These are phyloP conservation scores for Naumovozyma castellii DNA, from an alignment of 805 yeast species.

Conservation along the genomic window DNA sequence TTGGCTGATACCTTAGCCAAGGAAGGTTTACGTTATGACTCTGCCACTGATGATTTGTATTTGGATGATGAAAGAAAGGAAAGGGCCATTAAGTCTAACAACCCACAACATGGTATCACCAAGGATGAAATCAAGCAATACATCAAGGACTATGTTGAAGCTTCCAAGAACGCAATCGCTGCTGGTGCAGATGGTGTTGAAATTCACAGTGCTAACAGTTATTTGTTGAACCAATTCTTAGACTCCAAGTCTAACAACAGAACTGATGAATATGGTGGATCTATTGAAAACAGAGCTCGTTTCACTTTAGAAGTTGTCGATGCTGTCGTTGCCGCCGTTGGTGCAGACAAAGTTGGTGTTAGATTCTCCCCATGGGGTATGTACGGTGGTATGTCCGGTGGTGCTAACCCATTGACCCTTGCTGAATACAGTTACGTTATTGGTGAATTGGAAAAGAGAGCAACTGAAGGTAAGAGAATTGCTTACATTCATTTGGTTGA, in stretches of 20 bases:
- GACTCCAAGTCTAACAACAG: constrained; percentile 36
- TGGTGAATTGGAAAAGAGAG: constrained; percentile 33
- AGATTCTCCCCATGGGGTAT: constrained; percentile 39
- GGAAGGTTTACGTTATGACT: constrained; percentile 31
- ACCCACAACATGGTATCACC: constrained; percentile 23
- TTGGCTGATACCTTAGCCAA: constrained; percentile 30
- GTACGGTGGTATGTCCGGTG: constrained; percentile 33
- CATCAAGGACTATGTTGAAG: constrained; percentile 33
- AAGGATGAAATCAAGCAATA: constrained; percentile 32
- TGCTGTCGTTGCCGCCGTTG: constrained; percentile 40
- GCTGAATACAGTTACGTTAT: constrained; percentile 34
- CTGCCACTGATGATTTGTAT: constrained; percentile 33
- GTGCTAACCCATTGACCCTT: constrained; percentile 21
- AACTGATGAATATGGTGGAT: constrained; percentile 50
- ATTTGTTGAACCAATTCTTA: constrained; percentile 45
- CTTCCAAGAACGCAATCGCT: constrained; percentile 33
- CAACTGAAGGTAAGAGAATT: constrained; percentile 27
- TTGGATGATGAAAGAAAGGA: constrained; percentile 26
- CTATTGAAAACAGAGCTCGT: constrained; percentile 40
- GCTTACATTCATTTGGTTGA: constrained; percentile 40
- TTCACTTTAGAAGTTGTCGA: constrained; percentile 41
- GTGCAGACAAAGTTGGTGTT: constrained; percentile 39
- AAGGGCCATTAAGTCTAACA: constrained; percentile 23
- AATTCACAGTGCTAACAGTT: constrained; percentile 62
- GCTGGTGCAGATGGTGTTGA: constrained; percentile 50